These are phyloP conservation scores for Allantophomopsis cytisporea DNA, from an alignment of 2,329 filamentous ascomycete species.

Conservation along the genomic window DNA sequence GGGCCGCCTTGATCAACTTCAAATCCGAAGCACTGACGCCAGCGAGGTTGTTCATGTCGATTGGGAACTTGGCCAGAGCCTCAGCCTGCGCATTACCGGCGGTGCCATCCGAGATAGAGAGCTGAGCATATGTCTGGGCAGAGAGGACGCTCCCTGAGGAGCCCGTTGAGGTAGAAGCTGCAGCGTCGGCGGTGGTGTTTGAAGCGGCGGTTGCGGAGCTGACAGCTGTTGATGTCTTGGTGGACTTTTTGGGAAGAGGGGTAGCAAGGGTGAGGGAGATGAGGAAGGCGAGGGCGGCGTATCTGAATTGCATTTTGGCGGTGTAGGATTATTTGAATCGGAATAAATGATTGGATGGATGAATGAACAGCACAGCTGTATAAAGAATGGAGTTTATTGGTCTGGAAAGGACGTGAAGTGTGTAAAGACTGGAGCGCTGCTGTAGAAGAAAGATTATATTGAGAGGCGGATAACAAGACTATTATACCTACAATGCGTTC, in stretches of 20 bases:
- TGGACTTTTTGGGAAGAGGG: conserved; percentile 14
- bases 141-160: conserved; percentile 18
- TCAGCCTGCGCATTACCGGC: conserved; percentile 30
- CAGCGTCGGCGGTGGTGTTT: conserved; percentile 3
- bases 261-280: conserved; percentile 15
- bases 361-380: background rate
- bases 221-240: conserved; percentile 5
- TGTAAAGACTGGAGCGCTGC: no score
- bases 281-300: conserved; percentile 5
- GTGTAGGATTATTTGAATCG: background rate
- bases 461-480: no score
- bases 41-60: conserved; percentile 27
- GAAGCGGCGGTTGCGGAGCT: conserved; percentile 4
- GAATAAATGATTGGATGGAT: background rate
- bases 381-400: background rate
- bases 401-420: no score
- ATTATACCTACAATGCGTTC: no score
- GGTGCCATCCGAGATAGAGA: conserved; percentile 31
- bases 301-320: background rate
- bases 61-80: conserved; percentile 25
- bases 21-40: conserved; percentile 31
- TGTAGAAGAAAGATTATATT: no score
- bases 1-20: conserved; percentile 33
- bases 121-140: conserved; percentile 24
- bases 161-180: conserved; percentile 3